Percentiles rank a stretch among this genome's conserved stretches.
Conservation (phyloP, 441 rosid species). For the Manihot esculenta region DNA sequence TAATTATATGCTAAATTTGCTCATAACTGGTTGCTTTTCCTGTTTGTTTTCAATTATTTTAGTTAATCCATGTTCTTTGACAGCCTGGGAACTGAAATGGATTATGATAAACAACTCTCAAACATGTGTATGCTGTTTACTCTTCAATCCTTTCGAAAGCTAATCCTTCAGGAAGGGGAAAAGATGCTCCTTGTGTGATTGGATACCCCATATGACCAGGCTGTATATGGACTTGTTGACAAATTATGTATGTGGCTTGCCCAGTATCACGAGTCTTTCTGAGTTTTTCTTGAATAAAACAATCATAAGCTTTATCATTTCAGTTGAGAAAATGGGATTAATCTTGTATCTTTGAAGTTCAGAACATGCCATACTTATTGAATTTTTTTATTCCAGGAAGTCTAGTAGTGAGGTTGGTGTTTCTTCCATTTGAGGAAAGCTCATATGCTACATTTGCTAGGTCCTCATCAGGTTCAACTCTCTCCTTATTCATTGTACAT, state of each 20-base stretch:
- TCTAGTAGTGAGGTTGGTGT: constrained; percentile 88
- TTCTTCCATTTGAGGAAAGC: constrained; percentile 97
- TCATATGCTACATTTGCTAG: constrained; percentile 91
- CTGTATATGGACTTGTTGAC: constrained; percentile 91
- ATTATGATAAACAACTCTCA: constrained; percentile 68
- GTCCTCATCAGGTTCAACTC: constrained; percentile 91
- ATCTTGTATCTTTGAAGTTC: constrained; percentile 4
- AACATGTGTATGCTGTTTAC: constrained; percentile 86
- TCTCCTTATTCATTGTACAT: constrained; percentile 36
- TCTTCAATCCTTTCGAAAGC: constrained; percentile 75
- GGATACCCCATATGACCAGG: constrained; percentile 95
- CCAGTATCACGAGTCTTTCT: constrained; percentile 13
- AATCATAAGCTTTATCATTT: constrained; percentile 3
- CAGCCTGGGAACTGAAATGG: constrained; percentile 55
- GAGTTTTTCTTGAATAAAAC: neutral
- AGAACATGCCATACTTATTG: constrained; percentile 17
- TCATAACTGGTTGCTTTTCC: neutral
- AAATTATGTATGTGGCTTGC: constrained; percentile 62
- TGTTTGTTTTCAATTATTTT: neutral
- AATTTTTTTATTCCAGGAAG: constrained; percentile 55
- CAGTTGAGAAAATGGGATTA: constrained; percentile 5
- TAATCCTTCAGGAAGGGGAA: constrained; percentile 97
- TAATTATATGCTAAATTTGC: neutral
- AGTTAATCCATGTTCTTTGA: constrained; percentile 23
- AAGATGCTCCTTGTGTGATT: constrained; percentile 91